Base-by-base conservation (phyloP, 148 eudicot genomes). In the Rhododendron molle region DNA sequence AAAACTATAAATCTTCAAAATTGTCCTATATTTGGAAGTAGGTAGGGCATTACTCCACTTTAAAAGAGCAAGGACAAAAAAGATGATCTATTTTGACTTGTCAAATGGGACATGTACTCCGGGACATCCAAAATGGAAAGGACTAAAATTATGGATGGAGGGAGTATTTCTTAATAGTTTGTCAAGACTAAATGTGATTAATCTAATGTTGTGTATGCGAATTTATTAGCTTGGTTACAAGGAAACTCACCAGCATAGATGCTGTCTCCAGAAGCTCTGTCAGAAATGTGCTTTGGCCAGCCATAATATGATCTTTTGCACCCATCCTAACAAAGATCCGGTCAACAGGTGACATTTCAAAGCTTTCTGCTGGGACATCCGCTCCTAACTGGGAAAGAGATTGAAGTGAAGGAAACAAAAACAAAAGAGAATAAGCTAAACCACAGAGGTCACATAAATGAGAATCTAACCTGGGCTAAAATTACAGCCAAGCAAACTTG, bases 301-400 rank as follows among this genome's bases (percentile, higher is more conserved):
- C 96, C 98, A 97, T 95, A 83, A 97, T 97, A 85, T 97, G 96
- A 93, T 97, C 99, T 89, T 92, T 95, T 79, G 99, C 99, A 78
- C 99, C 99, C 99, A 97, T 97, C 52, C 99, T 94, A 74, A 97
- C 98, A 90, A 95, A 97, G 21, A 97, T 92, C 26, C 92, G 90
- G 82, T 97, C 99, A 86, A 95, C 92, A 82, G 95, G 98, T 74
- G 98, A 95, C 90, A 97, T 86, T 81, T 89, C 88, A 89, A 97
- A 95, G 73, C 89, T 85, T 88, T 91, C 96, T 26, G 99, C 99
- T 83, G 99, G 99, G 26, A 95, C 98, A 91, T 94, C 92, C 23
- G 98, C 98, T 85, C 99, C 99, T 62, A 97, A 86, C 99, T 97
- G 90, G 11, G 32, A 80, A 84, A 85, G 79, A 85, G 74, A 73